Percentiles rank a stretch among this genome's conserved stretches.
Evolutionary conservation across 371 early-diverging fungal genomes (phyloP).

Genomic region (Dichotomocladium elegans): DNA sequence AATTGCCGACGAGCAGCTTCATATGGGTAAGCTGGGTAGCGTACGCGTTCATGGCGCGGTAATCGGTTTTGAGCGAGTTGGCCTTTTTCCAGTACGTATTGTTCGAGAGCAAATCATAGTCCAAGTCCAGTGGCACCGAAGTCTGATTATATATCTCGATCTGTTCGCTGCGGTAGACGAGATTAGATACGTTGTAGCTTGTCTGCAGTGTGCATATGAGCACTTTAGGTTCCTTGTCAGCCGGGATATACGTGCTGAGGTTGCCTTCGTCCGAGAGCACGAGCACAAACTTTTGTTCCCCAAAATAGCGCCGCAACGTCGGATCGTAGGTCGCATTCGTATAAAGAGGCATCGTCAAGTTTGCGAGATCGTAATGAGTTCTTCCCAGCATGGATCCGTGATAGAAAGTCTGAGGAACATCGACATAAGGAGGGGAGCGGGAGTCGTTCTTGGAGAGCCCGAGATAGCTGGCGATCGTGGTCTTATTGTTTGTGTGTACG

Average conservation of each 20-base stretch:
- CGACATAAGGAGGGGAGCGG: background rate
- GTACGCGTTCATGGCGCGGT: slow-evolving; percentile 7
- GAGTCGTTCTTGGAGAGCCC: background rate
- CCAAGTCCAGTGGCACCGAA: background rate
- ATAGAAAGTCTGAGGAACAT: slow-evolving; percentile 7
- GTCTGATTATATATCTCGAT: background rate
- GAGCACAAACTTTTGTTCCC: slow-evolving; percentile 13
- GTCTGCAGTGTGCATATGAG: slow-evolving; percentile 6
- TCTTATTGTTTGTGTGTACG: background rate
- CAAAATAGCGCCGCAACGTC: background rate
- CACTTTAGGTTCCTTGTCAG: background rate
- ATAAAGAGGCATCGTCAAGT: background rate
- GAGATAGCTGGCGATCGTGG: slow-evolving; percentile 4
- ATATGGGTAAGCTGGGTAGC: slow-evolving; percentile 4
- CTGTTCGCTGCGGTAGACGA: background rate
- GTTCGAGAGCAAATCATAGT: slow-evolving; percentile 4
- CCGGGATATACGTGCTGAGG: background rate
- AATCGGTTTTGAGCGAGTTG: background rate
- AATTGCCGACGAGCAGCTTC: background rate
- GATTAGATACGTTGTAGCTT: background rate
- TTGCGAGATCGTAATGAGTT: slow-evolving; percentile 6
- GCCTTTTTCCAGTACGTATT: slow-evolving; percentile 1
- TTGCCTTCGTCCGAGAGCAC: background rate
- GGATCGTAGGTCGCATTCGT: background rate
- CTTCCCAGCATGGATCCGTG: slow-evolving; percentile 13